Percentiles rank a stretch among this genome's conserved stretches.
Conservation (phyloP, 768 basidiomycete genomes). For the Macrolepiota dolichaula region DNA sequence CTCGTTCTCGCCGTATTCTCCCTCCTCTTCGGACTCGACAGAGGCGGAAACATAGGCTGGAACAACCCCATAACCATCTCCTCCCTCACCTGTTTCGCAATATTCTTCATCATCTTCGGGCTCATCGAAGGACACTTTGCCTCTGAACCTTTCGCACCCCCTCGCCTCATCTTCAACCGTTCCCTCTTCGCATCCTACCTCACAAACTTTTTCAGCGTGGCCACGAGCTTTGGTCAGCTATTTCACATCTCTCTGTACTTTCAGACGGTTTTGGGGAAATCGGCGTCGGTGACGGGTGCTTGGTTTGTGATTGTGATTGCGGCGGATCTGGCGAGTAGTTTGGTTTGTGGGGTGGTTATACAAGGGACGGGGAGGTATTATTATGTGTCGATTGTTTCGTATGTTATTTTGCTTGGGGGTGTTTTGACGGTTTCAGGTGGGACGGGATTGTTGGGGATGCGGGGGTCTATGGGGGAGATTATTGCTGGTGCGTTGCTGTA, state of each 20-base stretch:
- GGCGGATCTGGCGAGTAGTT: conserved; percentile 43
- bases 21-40: conserved; percentile 56
- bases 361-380: conserved; percentile 60
- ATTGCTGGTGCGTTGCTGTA: conserved; percentile 32
- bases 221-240: conserved; percentile 37
- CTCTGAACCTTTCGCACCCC: conserved; percentile 56
- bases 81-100: conserved; percentile 29
- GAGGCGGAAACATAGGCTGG: conserved; percentile 51
- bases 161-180: conserved; percentile 46
- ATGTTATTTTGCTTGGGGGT: conserved; percentile 35
- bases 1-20: conserved; percentile 56
- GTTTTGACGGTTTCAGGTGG: conserved; percentile 29
- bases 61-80: conserved; percentile 32
- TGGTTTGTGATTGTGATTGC: conserved; percentile 48
- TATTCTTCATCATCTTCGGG: conserved; percentile 35
- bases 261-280: conserved; percentile 50
- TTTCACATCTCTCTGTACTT: conserved; percentile 57
- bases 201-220: conserved; percentile 56
- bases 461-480: conserved; percentile 32
- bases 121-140: conserved; percentile 48
- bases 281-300: conserved; percentile 47
- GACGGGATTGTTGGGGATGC: conserved; percentile 32
- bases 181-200: conserved; percentile 52
- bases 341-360: conserved; percentile 50
- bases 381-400: conserved; percentile 41